These are phyloP conservation scores for Lipomyces yamadae DNA, from an alignment of 805 yeast species.

Conservation along the genomic window DNA sequence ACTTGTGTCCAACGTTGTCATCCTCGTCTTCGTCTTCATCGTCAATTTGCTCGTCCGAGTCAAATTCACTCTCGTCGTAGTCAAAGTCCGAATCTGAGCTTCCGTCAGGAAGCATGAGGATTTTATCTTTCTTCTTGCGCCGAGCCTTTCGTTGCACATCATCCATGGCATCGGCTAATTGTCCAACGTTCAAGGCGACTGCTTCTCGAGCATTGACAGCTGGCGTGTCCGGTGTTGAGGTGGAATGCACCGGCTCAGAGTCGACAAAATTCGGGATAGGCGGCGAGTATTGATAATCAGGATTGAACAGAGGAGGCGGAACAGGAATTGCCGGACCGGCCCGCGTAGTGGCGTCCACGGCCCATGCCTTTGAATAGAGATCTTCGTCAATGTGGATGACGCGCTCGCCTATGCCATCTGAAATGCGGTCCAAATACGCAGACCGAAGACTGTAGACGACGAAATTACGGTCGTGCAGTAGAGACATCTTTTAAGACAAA, in stretches of 20 bases:
- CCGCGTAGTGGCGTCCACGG: neutral
- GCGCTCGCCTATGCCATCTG: conserved; percentile 36
- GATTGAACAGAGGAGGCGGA: conserved; percentile 21
- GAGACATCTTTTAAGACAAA: conserved; percentile 26
- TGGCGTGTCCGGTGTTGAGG: conserved; percentile 5
- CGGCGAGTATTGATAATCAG: conserved; percentile 28
- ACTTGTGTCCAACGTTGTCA: conserved; percentile 25
- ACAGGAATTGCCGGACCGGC: neutral
- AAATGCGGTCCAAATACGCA: conserved; percentile 26
- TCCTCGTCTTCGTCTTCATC: conserved; percentile 43
- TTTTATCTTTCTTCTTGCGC: neutral
- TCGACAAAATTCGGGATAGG: conserved; percentile 32
- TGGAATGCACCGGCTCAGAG: conserved; percentile 7
- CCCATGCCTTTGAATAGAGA: conserved; percentile 28
- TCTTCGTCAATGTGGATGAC: conserved; percentile 30
- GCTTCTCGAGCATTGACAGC: neutral
- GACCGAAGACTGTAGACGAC: conserved; percentile 28
- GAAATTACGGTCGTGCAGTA: conserved; percentile 27
- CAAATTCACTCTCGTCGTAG: conserved; percentile 28
- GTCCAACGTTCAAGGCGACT: neutral
- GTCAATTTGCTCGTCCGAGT: conserved; percentile 21
- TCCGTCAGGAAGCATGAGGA: neutral
- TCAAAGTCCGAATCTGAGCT: conserved; percentile 32
- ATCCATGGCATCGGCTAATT: conserved; percentile 1
- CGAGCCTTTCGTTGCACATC: conserved; percentile 1